Conservation (phyloP, 305 asterid species). For the Fraxinus nigra region DNA sequence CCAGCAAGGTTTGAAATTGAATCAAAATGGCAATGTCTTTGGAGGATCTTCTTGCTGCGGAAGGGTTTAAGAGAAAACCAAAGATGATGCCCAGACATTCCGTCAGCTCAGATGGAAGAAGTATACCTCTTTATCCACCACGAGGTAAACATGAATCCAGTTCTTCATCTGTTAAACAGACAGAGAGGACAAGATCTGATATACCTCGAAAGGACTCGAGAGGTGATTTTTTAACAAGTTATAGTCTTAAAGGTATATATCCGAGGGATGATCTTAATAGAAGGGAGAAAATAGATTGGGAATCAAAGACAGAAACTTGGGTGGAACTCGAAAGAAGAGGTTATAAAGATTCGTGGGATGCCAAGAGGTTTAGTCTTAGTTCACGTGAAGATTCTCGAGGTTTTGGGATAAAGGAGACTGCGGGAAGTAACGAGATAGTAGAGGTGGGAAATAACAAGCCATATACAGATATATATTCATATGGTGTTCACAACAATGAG, state of each 20-base stretch:
- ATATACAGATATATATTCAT: constrained; percentile 37
- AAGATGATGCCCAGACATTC: constrained; percentile 49
- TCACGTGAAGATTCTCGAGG: constrained; percentile 28
- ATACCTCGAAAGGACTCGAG: constrained; percentile 35
- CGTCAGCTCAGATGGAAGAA: constrained; percentile 36
- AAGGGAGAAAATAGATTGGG: constrained; percentile 25
- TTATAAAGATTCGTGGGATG: constrained; percentile 30
- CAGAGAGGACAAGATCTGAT: constrained; percentile 59
- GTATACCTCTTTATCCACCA: constrained; percentile 29
- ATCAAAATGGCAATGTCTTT: constrained; percentile 66
- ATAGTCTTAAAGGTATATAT: constrained; percentile 36
- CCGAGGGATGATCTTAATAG: constrained; percentile 30
- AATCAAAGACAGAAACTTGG: constrained; percentile 20
- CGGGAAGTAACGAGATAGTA: constrained; percentile 40
- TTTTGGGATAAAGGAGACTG: constrained; percentile 32
- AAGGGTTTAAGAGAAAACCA: constrained; percentile 63
- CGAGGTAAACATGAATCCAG: constrained; percentile 30
- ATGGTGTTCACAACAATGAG: constrained; percentile 32
- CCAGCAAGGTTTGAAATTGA: constrained; percentile 7
- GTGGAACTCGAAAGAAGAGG: constrained; percentile 27
- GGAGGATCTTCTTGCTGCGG: constrained; percentile 72
- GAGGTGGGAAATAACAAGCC: constrained; percentile 36
- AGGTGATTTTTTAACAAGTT: constrained; percentile 42
- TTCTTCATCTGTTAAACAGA: constrained; percentile 33
- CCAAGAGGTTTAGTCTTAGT: constrained; percentile 28